A percentile compares a stretch with the other conserved stretches of the same genome.
Conservation (phyloP, 257 asterid species). For the Vinca minor region DNA sequence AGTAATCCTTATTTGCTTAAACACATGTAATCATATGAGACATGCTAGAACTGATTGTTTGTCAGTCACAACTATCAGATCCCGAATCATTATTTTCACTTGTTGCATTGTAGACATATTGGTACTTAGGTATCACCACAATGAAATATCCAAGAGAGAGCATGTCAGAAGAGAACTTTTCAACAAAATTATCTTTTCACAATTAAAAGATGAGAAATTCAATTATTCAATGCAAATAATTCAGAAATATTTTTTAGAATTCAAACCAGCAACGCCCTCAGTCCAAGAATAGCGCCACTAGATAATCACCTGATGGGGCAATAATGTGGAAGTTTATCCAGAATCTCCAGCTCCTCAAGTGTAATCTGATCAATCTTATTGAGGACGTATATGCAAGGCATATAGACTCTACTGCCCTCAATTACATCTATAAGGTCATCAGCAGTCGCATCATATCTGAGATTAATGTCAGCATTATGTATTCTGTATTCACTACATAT, state of each 20-base stretch:
- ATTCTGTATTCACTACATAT: slow-evolving; percentile 92
- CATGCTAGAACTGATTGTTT: background rate
- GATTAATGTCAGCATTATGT: slow-evolving; percentile 88
- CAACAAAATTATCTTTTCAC: background rate
- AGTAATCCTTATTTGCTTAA: background rate
- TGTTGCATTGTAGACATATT: background rate
- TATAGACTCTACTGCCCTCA: slow-evolving; percentile 92
- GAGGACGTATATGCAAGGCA: slow-evolving; percentile 89
- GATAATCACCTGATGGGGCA: slow-evolving; percentile 78
- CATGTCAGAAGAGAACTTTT: background rate
- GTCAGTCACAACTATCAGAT: background rate
- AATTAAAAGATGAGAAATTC: background rate
- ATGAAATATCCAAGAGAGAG: background rate
- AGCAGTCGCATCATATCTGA: slow-evolving; percentile 90
- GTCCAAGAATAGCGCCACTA: background rate
- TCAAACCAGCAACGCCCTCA: background rate
- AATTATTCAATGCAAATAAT: background rate
- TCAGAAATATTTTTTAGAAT: background rate
- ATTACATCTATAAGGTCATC: slow-evolving; percentile 97
- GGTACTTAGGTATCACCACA: background rate
- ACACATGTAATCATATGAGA: background rate
- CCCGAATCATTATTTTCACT: too few relatives aligned
- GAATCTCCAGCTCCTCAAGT: slow-evolving; percentile 90
- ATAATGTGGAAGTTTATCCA: slow-evolving; percentile 96
- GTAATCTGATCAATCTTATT: slow-evolving; percentile 97